Conservation (phyloP, 805 yeast genomes). For the Candida piceae region DNA sequence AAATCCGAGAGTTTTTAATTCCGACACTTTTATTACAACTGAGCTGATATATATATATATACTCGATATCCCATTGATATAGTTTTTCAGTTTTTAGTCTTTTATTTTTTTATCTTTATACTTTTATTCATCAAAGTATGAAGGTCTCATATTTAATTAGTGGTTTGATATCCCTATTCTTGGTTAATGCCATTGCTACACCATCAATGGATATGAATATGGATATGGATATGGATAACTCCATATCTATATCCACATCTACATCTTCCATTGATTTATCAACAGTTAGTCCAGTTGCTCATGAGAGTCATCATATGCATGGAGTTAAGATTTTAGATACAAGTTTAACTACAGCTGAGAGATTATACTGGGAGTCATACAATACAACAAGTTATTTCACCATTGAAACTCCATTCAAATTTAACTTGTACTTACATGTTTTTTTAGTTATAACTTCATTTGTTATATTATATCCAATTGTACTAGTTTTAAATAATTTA, state of each 20-base stretch:
- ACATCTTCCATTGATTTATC: slow-evolving; percentile 2
- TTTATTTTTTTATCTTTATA: no score
- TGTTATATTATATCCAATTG: slow-evolving; percentile 60
- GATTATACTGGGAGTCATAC: slow-evolving; percentile 71
- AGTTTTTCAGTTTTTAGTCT: no score
- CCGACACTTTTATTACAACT: no score
- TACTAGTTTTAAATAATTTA: slow-evolving; percentile 58
- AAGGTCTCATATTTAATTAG: no score
- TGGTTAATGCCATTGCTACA: no score
- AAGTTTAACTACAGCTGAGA: slow-evolving; percentile 63
- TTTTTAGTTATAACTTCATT: slow-evolving; percentile 38
- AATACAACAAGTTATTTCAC: slow-evolving; percentile 73
- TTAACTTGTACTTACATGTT: slow-evolving; percentile 53
- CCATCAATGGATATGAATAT: slow-evolving; percentile 7
- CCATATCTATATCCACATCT: not conserved
- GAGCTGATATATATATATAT: no score
- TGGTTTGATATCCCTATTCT: no score
- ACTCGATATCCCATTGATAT: no score
- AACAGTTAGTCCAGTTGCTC: slow-evolving; percentile 37
- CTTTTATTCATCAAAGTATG: no score
- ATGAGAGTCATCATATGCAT: slow-evolving; percentile 47
- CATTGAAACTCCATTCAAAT: slow-evolving; percentile 41
- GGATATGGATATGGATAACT: no score
- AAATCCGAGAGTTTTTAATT: no score
- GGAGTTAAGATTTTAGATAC: slow-evolving; percentile 73